A percentile compares a stretch with the other conserved stretches of the same genome.
phyloP scores from a whole-genome alignment of 2,329 filamentous ascomycete species.

The Pseudocercospora eumusae region DNA sequence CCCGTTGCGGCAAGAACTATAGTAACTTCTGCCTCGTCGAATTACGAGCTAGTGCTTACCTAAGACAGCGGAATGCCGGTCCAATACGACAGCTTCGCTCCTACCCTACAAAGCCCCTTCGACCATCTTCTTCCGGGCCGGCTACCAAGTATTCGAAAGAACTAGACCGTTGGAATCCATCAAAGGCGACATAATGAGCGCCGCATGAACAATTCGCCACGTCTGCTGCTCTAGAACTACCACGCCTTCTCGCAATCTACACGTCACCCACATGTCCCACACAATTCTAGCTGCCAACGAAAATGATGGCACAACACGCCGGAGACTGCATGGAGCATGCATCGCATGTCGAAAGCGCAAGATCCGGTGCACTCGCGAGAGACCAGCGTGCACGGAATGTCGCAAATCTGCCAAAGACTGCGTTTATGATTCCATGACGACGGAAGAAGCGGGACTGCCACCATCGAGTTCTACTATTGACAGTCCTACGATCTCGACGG shows the following conservation, averaged over 20 bases:
- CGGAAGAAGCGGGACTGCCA: not conserved
- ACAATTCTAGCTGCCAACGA: not conserved
- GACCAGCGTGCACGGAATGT: not conserved
- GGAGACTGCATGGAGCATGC: not conserved
- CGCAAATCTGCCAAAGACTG: not conserved
- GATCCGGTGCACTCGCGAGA: not conserved
- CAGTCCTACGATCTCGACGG: not conserved
- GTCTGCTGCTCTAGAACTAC: too few relatives aligned
- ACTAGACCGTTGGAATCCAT: too few relatives aligned
- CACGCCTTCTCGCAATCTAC: too few relatives aligned
- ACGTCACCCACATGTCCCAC: not conserved
- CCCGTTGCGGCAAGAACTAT: too few relatives aligned
- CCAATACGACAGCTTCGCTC: not conserved
- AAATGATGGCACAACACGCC: not conserved
- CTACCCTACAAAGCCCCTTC: too few relatives aligned
- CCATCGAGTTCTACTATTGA: slow-evolving; percentile 7
- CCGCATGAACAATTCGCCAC: too few relatives aligned
- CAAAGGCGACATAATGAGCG: too few relatives aligned
- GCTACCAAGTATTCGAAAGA: too few relatives aligned
- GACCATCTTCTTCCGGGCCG: too few relatives aligned
- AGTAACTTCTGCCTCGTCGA: too few relatives aligned
- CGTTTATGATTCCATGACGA: not conserved
- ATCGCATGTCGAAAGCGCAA: not conserved
- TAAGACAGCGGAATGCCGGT: too few relatives aligned
- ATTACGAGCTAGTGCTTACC: too few relatives aligned